Percentiles rank a stretch among this genome's conserved stretches.
Evolutionary conservation across 139 green algal species (phyloP).

Genomic region (Ulvella scutata): DNA sequence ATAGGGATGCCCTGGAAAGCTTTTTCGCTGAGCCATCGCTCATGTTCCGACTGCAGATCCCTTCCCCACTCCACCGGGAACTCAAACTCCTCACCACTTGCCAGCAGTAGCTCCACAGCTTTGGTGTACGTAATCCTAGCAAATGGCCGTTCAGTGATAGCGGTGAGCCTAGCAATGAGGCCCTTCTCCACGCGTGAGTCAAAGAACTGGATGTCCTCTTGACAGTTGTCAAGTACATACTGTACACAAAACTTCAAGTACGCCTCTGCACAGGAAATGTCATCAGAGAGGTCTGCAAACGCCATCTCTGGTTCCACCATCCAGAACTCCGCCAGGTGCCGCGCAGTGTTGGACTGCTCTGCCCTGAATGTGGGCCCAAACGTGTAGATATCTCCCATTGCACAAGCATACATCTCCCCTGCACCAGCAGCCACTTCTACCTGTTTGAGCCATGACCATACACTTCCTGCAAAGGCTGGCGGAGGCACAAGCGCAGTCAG

Average conservation of each 20-base stretch:
- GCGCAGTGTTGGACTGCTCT: conserved; percentile 40
- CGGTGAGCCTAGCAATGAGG: conserved; percentile 14
- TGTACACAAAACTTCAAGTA: conserved; percentile 47
- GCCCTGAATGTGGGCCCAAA: conserved; percentile 52
- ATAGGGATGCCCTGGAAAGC: conserved; percentile 28
- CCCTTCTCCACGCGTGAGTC: conserved; percentile 40
- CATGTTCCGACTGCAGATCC: conserved; percentile 54
- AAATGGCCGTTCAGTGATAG: conserved; percentile 26
- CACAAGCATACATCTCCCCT: conserved; percentile 50
- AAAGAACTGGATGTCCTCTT: conserved; percentile 59
- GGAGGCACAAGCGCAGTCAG: too few species aligned
- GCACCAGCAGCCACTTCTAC: too few species aligned
- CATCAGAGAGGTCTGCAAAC: conserved; percentile 42
- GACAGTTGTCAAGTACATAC: conserved; percentile 40
- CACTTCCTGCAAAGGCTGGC: too few species aligned
- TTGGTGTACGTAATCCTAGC: conserved; percentile 53
- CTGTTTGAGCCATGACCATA: too few species aligned
- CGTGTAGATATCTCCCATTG: conserved; percentile 52
- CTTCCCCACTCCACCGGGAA: conserved; percentile 40
- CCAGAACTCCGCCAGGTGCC: conserved; percentile 78
- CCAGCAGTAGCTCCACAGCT: conserved; percentile 38
- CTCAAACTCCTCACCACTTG: conserved; percentile 41
- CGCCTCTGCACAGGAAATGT: conserved; percentile 48
- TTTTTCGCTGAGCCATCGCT: conserved; percentile 50
- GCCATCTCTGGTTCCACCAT: conserved; percentile 79